These are phyloP conservation scores for Malus sieversii DNA, from an alignment of 306 rosid genomes.

Conservation along the genomic window DNA sequence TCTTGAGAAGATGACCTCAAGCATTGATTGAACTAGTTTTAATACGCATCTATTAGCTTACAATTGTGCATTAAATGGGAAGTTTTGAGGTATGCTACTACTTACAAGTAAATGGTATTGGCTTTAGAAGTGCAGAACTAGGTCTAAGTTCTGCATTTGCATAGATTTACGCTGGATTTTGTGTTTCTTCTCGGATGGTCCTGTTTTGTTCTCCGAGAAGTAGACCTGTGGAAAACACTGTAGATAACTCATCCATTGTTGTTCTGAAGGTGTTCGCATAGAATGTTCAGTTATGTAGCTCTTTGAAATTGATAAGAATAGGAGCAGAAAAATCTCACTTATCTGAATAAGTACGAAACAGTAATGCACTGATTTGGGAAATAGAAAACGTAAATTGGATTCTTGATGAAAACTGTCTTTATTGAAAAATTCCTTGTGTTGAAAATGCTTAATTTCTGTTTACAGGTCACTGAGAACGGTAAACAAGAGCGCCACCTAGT, in stretches of 20 bases:
- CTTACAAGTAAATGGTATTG: not conserved
- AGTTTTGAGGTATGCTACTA: not conserved
- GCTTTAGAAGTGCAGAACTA: not conserved
- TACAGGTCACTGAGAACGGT: slow-evolving; percentile 85
- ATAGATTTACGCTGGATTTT: not conserved
- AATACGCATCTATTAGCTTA: not conserved
- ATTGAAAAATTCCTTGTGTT: not conserved
- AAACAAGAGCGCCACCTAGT: slow-evolving; percentile 93
- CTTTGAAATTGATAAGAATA: not conserved
- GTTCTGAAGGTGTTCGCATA: too few relatives aligned
- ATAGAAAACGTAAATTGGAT: not conserved
- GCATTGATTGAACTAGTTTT: not conserved
- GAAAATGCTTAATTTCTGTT: slow-evolving; percentile 6
- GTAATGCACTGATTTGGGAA: not conserved
- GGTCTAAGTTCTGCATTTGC: not conserved
- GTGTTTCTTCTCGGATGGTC: not conserved
- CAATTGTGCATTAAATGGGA: not conserved
- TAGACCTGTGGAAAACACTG: not conserved
- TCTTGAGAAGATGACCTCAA: not conserved
- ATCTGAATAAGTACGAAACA: not conserved
- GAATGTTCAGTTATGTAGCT: not conserved
- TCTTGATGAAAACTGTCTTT: not conserved
- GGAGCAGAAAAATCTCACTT: not conserved
- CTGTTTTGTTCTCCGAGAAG: not conserved
- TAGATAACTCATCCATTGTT: not conserved